Conservation (phyloP, 768 basidiomycete genomes). For the Naganishia kalamii region DNA sequence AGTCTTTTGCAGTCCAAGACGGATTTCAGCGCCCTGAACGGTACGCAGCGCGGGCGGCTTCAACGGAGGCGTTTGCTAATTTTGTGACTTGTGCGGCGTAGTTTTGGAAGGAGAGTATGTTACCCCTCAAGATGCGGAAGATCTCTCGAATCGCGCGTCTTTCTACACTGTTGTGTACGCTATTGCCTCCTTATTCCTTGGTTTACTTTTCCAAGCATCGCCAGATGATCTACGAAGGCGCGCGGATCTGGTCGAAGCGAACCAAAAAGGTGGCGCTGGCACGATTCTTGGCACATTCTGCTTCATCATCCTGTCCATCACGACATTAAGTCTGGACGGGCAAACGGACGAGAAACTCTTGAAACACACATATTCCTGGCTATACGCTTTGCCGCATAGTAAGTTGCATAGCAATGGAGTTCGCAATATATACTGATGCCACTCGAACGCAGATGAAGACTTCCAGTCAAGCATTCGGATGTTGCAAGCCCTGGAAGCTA, state of each 20-base stretch:
- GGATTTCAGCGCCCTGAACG: not conserved
- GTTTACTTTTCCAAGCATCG: slow-evolving; percentile 8
- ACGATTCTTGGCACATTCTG: slow-evolving; percentile 8
- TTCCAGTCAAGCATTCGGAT: slow-evolving; percentile 2
- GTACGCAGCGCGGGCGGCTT: not conserved
- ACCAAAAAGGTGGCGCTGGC: not conserved
- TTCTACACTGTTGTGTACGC: slow-evolving; percentile 17
- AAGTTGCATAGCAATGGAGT: not conserved
- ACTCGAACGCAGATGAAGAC: not conserved
- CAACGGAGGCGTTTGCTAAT: not conserved
- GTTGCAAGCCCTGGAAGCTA: not conserved
- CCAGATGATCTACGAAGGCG: not conserved
- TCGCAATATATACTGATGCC: not conserved
- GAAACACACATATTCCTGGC: not conserved
- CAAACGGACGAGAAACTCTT: not conserved
- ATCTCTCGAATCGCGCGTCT: not conserved
- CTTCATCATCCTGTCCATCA: not conserved
- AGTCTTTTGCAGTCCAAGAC: not conserved
- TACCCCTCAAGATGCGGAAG: slow-evolving; percentile 1
- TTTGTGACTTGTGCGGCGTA: not conserved
- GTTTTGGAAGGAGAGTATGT: slow-evolving; percentile 14
- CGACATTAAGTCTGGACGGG: not conserved
- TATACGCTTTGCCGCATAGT: slow-evolving; percentile 9
- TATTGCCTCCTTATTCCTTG: slow-evolving; percentile 7
- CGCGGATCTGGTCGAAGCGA: not conserved